Base-by-base conservation (phyloP, 768 basidiomycete species). In the Strobilomyces dryophilus region DNA sequence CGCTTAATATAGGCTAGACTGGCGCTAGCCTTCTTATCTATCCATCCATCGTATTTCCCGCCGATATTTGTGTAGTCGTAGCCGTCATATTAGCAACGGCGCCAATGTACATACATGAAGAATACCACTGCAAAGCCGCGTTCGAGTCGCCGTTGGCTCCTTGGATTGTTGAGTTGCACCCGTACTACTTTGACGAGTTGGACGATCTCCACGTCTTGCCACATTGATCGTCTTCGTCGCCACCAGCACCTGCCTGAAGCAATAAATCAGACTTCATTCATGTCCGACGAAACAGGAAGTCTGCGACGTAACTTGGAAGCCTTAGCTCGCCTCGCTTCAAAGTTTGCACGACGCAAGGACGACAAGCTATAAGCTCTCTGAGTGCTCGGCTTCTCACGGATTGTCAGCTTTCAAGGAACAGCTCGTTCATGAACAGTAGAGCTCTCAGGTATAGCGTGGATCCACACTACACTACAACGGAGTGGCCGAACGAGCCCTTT, bases 11-110 rank as follows among this genome's bases (percentile, higher is more conserved):
- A 49, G 32, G 26, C 51, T 52, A 29, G 64, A 61, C 66, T 40
- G 44, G 64, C 52, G 66, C 66, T 48, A 31, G 29, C 37, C 41
- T 42, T 18, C 36, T 36, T 68, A 61, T 61, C 56, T 68, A 64
- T 62, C 43, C 52, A 66, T 29, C 29, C 24, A 24, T 47, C 51
- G 15, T 67, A 66, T 55, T 51, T 42, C 15, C 52, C 39, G 5
- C 24, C 24, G 24, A 45, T 61, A 63, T 58, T 58, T 52, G 34
- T 55, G 24, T 43, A 45, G 35, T 18, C 24, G 45, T 37, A 44
- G 31, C 41, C 44, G 39, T 55, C 36, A 31, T 52, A 49, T 46
- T 37, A 45, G 10, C 47, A 43, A 29, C 41, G 32, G 49, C 45
- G 43, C 41, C 46, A 50, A 55, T 61, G 63, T 68, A 66, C 52